Percentiles rank a stretch among this genome's conserved stretches.
These are phyloP conservation scores for Naganishia onofrii DNA, from an alignment of 768 basidiomycete genomes.

Conservation along the genomic window DNA sequence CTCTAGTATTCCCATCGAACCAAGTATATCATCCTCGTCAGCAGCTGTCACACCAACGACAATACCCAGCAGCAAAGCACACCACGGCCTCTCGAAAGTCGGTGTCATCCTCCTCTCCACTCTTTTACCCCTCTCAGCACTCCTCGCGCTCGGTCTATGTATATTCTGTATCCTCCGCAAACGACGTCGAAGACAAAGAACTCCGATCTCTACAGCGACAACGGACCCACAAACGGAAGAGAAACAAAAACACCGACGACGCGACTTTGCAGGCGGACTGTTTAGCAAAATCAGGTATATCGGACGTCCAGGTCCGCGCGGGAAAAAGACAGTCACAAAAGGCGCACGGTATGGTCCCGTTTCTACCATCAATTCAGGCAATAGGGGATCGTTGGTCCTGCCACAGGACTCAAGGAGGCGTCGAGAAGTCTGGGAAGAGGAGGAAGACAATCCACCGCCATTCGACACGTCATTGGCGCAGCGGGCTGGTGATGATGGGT, in stretches of 20 bases:
- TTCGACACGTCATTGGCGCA: too few relatives aligned
- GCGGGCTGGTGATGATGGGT: background rate
- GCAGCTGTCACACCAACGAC: background rate
- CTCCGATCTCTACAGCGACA: too few relatives aligned
- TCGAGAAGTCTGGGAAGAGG: background rate
- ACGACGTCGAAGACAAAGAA: background rate
- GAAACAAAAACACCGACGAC: background rate
- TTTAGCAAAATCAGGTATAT: background rate
- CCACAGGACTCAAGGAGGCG: background rate
- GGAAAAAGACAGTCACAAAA: background rate
- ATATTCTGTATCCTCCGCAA: background rate
- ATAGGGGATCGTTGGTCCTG: background rate
- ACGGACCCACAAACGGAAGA: too few relatives aligned
- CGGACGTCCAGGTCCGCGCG: background rate
- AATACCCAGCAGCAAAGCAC: too few relatives aligned
- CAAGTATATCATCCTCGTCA: background rate
- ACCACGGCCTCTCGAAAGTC: background rate
- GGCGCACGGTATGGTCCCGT: constrained; percentile 13
- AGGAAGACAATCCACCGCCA: background rate
- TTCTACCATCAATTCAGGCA: background rate
- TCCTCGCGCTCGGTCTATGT: background rate
- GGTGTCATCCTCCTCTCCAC: constrained; percentile 7
- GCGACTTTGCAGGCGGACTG: background rate
- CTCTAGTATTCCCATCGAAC: background rate
- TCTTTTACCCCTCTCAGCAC: background rate